Conservation (phyloP, 306 rosid genomes). For the Biancaea sappan region DNA sequence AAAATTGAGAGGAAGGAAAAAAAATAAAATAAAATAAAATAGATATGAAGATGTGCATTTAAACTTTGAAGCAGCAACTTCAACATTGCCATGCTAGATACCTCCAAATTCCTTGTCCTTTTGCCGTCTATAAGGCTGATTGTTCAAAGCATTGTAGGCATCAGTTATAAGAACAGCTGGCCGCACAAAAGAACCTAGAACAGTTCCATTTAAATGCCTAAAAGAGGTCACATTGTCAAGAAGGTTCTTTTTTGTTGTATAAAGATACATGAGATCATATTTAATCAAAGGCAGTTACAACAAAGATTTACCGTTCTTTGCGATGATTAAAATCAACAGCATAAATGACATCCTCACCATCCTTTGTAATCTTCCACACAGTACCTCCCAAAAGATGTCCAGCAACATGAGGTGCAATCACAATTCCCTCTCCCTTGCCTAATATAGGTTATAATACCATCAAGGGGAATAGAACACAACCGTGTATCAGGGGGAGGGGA, state of each 20-base stretch:
- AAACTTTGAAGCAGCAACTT: neutral
- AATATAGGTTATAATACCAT: constrained; percentile 29
- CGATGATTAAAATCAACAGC: constrained; percentile 98
- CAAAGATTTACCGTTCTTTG: constrained; percentile 68
- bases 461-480: constrained; percentile 10
- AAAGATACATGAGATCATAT: constrained; percentile 18
- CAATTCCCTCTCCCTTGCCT: constrained; percentile 97
- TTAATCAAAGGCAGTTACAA: neutral
- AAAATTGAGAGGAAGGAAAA: constrained; percentile 11
- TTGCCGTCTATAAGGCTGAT: constrained; percentile 93
- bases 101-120: constrained; percentile 97
- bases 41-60: constrained; percentile 7
- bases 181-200: constrained; percentile 79
- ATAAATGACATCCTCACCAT: constrained; percentile 94
- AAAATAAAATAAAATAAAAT: neutral
- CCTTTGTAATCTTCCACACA: constrained; percentile 94
- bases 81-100: constrained; percentile 38
- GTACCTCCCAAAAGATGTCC: constrained; percentile 99
- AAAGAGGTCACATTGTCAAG: constrained; percentile 48
- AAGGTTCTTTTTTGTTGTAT: constrained; percentile 22
- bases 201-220: constrained; percentile 97
- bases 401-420: constrained; percentile 92
- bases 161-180: constrained; percentile 97
- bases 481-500: neutral
- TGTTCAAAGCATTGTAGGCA: constrained; percentile 96